phyloP scores from a whole-genome alignment of 805 yeast species.

The Henningerozyma blattae region DNA sequence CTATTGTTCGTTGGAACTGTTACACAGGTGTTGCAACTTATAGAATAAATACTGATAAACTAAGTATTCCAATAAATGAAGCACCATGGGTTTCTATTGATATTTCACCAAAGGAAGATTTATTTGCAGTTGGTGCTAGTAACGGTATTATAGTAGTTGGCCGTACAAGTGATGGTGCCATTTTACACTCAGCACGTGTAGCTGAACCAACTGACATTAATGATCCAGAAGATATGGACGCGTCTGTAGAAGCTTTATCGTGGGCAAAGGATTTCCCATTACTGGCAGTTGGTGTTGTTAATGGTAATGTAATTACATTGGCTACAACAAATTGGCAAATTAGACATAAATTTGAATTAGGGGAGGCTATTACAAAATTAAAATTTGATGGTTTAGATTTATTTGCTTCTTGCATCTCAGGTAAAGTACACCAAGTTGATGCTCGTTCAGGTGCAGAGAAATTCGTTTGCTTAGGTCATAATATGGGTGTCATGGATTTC shows the following conservation, averaged over 20 bases:
- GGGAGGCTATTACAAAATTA: constrained; percentile 79
- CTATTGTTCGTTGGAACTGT: constrained; percentile 82
- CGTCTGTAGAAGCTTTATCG: constrained; percentile 66
- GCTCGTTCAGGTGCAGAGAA: constrained; percentile 71
- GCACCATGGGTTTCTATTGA: constrained; percentile 85
- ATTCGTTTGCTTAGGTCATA: constrained; percentile 81
- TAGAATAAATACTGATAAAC: constrained; percentile 48
- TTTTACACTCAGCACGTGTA: constrained; percentile 54
- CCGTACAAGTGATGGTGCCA: constrained; percentile 61
- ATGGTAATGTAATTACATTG: constrained; percentile 73
- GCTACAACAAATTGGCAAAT: constrained; percentile 82
- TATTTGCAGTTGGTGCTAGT: constrained; percentile 72
- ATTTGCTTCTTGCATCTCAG: constrained; percentile 71
- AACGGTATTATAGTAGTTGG: constrained; percentile 80
- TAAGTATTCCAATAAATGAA: constrained; percentile 46
- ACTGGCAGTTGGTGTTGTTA: constrained; percentile 80
- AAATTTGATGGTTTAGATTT: constrained; percentile 48
- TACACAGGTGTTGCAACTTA: constrained; percentile 61
- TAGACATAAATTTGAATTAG: constrained; percentile 54
- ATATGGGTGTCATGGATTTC: constrained; percentile 87
- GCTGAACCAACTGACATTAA: constrained; percentile 43
- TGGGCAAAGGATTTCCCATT: constrained; percentile 61
- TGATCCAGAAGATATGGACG: constrained; percentile 39
- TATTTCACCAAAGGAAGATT: constrained; percentile 29
- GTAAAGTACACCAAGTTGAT: constrained; percentile 79